Evolutionary conservation across 148 eudicot species (phyloP), one percentile per base, ranked within the genome.

Genomic region (Fagopyrum esculentum): DNA sequence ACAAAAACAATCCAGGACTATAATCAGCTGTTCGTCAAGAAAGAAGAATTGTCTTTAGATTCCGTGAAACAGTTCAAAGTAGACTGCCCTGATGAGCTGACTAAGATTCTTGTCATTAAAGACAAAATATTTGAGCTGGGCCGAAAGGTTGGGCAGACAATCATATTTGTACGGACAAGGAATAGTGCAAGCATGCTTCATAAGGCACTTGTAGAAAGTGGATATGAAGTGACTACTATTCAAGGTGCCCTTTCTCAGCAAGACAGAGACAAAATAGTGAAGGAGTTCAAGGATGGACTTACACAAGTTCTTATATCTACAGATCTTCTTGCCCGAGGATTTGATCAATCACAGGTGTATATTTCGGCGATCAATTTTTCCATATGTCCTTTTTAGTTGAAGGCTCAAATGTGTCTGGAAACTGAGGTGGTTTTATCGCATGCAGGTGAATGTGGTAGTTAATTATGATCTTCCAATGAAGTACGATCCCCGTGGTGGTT

Each of bases 181-280:
- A 78, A 80, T 10, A 87, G 88, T 81, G 98, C 95, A 5, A 51
- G 80, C 40, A 60, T 77, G 79, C 80, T 91, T 76, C 97, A 94
- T 80, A 81, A 84, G 51, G 72, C 93, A 13, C 89, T 93, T 60
- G 87, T 80, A 13, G 84, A 83, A n/a, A 74, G 78, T 79, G 98
- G 98, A 11, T 94, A 90, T 66, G 96, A 89, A 81, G 98, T 94
- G 9, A 91, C 97, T n/a, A 86, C 93, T 19, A 94, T 94, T 78
- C 97, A 91, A 85, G 98, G 97, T 73, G 96, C 91, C 77, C 87
- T 88, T 49, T 77, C 57, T 72, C 87, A 82, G 81, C 93, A 87
- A 45, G 97, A 94, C 40, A 88, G 97, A 79, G 98, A 94, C 79
- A 51, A 51, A 16, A 51, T 51, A 3, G 55, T 51, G 15, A 12